A percentile compares a stretch with the other conserved stretches of the same genome.
phyloP scores from a whole-genome alignment of 2,329 filamentous ascomycete genomes.

The Westerdykella aurantiaca region DNA sequence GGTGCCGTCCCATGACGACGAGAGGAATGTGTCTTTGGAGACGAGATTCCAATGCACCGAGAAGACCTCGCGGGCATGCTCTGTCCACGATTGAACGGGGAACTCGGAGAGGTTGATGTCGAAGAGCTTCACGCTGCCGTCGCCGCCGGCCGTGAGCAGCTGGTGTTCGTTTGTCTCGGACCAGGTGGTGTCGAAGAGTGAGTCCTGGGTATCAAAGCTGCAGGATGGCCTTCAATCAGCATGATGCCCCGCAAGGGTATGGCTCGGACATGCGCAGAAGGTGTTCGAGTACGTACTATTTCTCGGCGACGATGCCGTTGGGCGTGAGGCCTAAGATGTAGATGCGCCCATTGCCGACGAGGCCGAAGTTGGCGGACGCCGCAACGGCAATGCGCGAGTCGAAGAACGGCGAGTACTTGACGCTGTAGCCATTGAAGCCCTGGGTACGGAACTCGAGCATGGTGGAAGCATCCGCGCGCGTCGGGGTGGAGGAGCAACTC shows the following conservation, averaged over 20 bases:
- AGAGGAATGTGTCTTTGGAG: constrained; percentile 83
- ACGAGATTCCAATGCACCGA: constrained; percentile 89
- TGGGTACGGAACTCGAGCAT: constrained; percentile 95
- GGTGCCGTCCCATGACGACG: constrained; percentile 92
- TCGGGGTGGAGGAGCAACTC: too few species aligned
- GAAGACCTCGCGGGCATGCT: constrained; percentile 90
- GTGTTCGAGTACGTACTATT: constrained; percentile 52
- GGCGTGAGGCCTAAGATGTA: constrained; percentile 79
- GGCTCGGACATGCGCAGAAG: not conserved
- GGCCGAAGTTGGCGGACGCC: constrained; percentile 88
- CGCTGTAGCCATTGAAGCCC: constrained; percentile 91
- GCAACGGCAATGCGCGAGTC: constrained; percentile 90
- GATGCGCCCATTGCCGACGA: constrained; percentile 89
- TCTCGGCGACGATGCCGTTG: constrained; percentile 76
- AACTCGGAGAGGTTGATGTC: constrained; percentile 77
- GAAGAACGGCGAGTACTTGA: constrained; percentile 98
- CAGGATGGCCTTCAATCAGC: constrained; percentile 1
- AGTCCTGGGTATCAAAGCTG: constrained; percentile 95
- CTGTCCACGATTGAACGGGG: constrained; percentile 85
- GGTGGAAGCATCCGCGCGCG: constrained; percentile 12
- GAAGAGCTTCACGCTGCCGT: constrained; percentile 92
- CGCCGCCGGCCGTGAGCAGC: constrained; percentile 79
- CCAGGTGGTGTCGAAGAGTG: constrained; percentile 91
- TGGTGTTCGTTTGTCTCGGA: constrained; percentile 97
- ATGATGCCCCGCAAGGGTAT: not conserved